Conservation (phyloP, 2,329 filamentous ascomycete genomes). For the Fusarium sp. region DNA sequence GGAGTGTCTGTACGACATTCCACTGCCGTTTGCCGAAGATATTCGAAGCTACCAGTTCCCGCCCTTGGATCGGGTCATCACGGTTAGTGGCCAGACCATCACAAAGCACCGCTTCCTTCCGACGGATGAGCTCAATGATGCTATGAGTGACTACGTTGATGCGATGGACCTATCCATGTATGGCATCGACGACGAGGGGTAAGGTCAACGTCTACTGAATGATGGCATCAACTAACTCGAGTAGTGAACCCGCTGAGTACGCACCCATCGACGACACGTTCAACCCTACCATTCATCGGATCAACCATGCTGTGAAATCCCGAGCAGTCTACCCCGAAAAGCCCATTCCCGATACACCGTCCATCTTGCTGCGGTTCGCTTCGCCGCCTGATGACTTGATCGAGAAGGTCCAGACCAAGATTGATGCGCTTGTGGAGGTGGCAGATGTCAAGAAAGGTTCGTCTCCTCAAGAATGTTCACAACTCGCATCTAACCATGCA, state of each 20-base stretch:
- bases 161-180: constrained; percentile 84
- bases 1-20: constrained; percentile 88
- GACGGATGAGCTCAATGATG: constrained; percentile 71
- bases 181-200: constrained; percentile 78
- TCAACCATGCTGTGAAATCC: constrained; percentile 84
- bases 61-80: constrained; percentile 84
- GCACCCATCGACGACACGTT: constrained; percentile 81
- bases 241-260: constrained; percentile 67
- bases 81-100: constrained; percentile 80
- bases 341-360: constrained; percentile 66
- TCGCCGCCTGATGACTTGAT: constrained; percentile 73
- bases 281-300: constrained; percentile 84
- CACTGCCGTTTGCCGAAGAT: constrained; percentile 92
- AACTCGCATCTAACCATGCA: constrained; percentile 27
- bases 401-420: constrained; percentile 60
- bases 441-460: constrained; percentile 85
- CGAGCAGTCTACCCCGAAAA: constrained; percentile 77
- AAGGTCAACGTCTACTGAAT: constrained; percentile 38
- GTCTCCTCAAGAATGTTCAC: not conserved
- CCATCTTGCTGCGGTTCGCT: constrained; percentile 75
- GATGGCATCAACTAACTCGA: constrained; percentile 23
- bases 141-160: constrained; percentile 93
- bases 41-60: constrained; percentile 90
- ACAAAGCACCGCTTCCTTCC: constrained; percentile 86
- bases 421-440: constrained; percentile 70